Percentiles rank a stretch among this genome's conserved stretches.
These are phyloP conservation scores for Discostella stelligeroides DNA, from an alignment of 108 stramenopile genomes.

Conservation along the genomic window DNA sequence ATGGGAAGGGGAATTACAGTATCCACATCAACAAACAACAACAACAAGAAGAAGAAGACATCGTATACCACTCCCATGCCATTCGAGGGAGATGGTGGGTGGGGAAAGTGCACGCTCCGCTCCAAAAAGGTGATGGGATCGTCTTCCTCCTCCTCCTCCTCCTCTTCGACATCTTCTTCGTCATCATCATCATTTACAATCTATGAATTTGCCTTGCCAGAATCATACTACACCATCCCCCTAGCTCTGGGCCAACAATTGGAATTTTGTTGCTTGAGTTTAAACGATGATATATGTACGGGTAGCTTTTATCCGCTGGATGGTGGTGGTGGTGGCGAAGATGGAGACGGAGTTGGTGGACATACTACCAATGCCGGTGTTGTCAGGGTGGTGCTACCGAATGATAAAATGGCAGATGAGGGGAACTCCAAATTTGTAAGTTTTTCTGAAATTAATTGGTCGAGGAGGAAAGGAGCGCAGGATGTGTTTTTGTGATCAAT, in stretches of 20 bases:
- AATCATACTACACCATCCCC: conserved; percentile 51
- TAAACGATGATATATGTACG: conserved; percentile 53
- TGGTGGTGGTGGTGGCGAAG: conserved; percentile 1
- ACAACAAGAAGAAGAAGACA: no score
- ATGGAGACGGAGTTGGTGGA: conserved; percentile 9
- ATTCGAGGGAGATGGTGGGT: conserved; percentile 60
- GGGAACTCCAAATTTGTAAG: conserved; percentile 65
- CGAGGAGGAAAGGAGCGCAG: no score
- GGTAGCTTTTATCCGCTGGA: conserved; percentile 64
- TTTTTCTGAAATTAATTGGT: no score
- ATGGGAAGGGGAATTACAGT: neutral
- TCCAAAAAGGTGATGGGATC: conserved; percentile 42
- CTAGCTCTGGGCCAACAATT: conserved; percentile 66
- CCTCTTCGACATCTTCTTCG: neutral
- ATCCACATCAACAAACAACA: neutral
- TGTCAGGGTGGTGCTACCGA: conserved; percentile 49
- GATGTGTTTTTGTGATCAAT: no score
- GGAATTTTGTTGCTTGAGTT: conserved; percentile 66
- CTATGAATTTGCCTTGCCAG: conserved; percentile 65
- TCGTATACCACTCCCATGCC: conserved; percentile 54
- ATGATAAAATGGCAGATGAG: conserved; percentile 37
- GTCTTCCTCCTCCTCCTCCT: no score
- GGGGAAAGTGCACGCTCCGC: conserved; percentile 65
- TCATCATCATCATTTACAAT: conserved; percentile 43
- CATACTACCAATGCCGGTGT: conserved; percentile 4